Base-by-base conservation (phyloP, 108 stramenopile genomes). In the Pseudonitzschia multiseries region DNA sequence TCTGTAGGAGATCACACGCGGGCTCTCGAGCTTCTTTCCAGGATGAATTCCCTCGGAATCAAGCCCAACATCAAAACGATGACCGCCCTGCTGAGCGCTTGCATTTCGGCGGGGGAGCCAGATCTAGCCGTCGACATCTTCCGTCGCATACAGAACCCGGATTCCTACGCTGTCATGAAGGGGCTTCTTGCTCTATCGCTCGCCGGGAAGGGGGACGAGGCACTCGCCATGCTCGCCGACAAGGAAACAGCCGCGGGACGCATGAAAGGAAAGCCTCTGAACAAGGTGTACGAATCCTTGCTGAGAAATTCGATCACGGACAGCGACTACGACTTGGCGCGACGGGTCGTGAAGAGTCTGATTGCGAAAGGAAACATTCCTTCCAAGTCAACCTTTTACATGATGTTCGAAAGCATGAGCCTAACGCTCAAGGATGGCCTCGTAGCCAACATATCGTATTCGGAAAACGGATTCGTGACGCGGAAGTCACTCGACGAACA, bases 11-110 rank as follows among this genome's bases (percentile, higher is more conserved):
- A 93, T 61, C 81, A 87, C 65, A 92, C 90, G 41, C 79, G 88
- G 41, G 94, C 94, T 24, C 70, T 95, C 12, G 94, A 91, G 14
- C 72, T 92, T 26, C 70, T 95, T 27, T 71, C 87, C 0, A 79
- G 90, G 60, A 95, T 95, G 94, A 89, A 87, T 53, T 79, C 64
- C 12, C 81, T 81, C 12, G 94, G 94, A 4, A 77, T 95, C 46
- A 87, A 84, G 64, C 94, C 94, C n/a, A 95, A 93, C 44, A 68
- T 89, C 65, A 92, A 90, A 56, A 93, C 94, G 0, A 69, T 93
- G 72, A 95, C 92, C 18, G 87, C 93, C 10, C 73, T 91, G 1
- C 84, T 91, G 79, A 86, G 90, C 65, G 93, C 93, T 9, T 94
- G 93, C 65, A 75, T 94, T 41, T 69, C 89, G 36, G 77, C 85